phyloP scores from a whole-genome alignment of 495 filamentous ascomycete species.

The Penicillium desertorum region DNA sequence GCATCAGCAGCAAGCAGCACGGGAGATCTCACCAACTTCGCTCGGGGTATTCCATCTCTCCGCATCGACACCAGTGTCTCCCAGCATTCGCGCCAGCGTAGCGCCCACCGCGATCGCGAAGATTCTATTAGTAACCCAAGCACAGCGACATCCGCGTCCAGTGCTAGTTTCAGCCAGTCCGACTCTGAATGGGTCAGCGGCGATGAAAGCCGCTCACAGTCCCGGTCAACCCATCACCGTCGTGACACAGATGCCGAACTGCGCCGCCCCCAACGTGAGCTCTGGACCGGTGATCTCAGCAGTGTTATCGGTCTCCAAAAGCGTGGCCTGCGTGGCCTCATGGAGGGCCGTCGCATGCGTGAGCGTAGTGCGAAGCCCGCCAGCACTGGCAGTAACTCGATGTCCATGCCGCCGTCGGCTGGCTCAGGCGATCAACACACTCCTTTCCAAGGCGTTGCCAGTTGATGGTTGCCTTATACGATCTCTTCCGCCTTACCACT shows the following conservation, averaged over 20 bases:
- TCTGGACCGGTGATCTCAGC: slow-evolving; percentile 83
- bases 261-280: slow-evolving; percentile 46
- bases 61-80: slow-evolving; percentile 48
- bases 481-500: background rate
- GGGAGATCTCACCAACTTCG: slow-evolving; percentile 27
- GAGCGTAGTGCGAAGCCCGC: slow-evolving; percentile 57
- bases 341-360: slow-evolving; percentile 89
- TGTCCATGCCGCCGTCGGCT: slow-evolving; percentile 19
- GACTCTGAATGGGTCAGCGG: slow-evolving; percentile 41
- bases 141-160: slow-evolving; percentile 44
- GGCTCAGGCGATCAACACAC: slow-evolving; percentile 20
- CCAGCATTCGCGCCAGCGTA: slow-evolving; percentile 26
- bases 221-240: slow-evolving; percentile 25
- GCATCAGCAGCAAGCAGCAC: slow-evolving; percentile 38
- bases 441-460: slow-evolving; percentile 25
- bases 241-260: slow-evolving; percentile 39
- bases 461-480: slow-evolving; percentile 7
- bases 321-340: slow-evolving; percentile 82
- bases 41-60: slow-evolving; percentile 43
- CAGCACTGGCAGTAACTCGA: slow-evolving; percentile 26
- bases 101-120: slow-evolving; percentile 36
- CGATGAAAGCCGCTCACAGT: slow-evolving; percentile 25
- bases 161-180: slow-evolving; percentile 44
- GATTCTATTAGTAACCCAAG: slow-evolving; percentile 46
- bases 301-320: slow-evolving; percentile 97